phyloP scores from a whole-genome alignment of 345 rosid genomes.

The Syzygium aromaticum region DNA sequence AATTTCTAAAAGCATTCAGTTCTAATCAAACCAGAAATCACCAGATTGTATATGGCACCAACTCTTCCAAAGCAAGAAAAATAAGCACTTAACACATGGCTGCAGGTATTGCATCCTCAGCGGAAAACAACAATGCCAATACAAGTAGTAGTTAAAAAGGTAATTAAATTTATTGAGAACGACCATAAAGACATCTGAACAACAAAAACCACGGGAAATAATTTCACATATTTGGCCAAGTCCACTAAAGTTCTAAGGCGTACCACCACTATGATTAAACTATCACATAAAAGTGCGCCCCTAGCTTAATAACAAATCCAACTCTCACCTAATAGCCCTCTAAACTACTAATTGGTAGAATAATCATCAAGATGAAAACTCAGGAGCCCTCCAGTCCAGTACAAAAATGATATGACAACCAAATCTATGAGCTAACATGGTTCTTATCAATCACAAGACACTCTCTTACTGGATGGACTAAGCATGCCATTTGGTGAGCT shows the following conservation, averaged over 20 bases:
- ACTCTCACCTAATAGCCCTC: neutral
- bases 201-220: neutral
- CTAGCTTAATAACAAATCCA: neutral
- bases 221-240: neutral
- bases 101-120: neutral
- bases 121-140: neutral
- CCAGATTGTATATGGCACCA: neutral
- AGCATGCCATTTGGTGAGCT: neutral
- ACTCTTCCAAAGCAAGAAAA: neutral
- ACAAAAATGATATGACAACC: neutral
- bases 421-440: neutral
- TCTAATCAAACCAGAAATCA: neutral
- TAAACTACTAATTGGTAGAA: neutral
- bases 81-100: neutral
- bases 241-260: neutral
- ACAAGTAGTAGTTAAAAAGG: neutral
- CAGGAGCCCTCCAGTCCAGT: neutral
- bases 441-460: neutral
- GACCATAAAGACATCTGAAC: neutral
- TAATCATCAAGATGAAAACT: neutral
- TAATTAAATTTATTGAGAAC: neutral
- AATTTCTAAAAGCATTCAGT: neutral
- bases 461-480: neutral
- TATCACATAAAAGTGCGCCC: neutral
- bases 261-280: neutral